Evolutionary conservation across 306 rosid genomes (phyloP).

Genomic region (Vigna nakashimae): DNA sequence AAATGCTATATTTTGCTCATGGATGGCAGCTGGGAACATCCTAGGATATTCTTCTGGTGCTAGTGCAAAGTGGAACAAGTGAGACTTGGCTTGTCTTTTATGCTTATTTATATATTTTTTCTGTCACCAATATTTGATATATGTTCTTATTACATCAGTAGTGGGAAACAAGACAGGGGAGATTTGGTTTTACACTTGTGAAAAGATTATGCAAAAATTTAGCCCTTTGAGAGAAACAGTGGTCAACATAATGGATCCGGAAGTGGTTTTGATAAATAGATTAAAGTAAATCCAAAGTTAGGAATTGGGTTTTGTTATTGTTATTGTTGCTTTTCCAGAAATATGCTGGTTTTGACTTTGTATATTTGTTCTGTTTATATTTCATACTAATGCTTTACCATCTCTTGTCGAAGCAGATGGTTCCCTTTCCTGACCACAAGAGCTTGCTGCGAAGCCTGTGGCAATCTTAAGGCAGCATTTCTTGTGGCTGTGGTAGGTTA

Average conservation of each 20-base stretch:
- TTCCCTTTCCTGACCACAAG: constrained; percentile 85
- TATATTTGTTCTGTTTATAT: constrained; percentile 18
- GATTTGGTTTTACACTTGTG: constrained; percentile 22
- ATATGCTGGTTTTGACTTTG: constrained; percentile 15
- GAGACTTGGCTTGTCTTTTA: constrained; percentile 43
- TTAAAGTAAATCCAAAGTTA: constrained; percentile 19
- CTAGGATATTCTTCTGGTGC: constrained; percentile 97
- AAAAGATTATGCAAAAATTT: constrained; percentile 23
- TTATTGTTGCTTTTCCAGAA: not conserved
- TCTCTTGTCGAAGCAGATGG: constrained; percentile 70
- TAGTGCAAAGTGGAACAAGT: constrained; percentile 97
- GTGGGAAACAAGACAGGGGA: constrained; percentile 20
- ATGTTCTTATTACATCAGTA: constrained; percentile 6
- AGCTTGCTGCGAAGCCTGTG: constrained; percentile 99
- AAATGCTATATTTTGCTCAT: constrained; percentile 95
- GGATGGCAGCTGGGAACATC: constrained; percentile 99
- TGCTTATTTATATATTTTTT: constrained; percentile 32
- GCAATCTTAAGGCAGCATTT: constrained; percentile 99
- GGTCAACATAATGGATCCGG: constrained; percentile 23
- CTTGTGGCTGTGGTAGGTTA: constrained; percentile 94
- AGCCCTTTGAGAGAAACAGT: constrained; percentile 22
- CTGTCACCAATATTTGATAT: not conserved
- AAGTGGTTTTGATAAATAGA: constrained; percentile 29
- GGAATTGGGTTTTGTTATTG: constrained; percentile 12
- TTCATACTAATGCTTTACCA: constrained; percentile 30